Percentiles rank a stretch among this genome's conserved stretches.
Evolutionary conservation across 2,329 filamentous ascomycete species (phyloP).

Genomic region (Xylaria sp.): DNA sequence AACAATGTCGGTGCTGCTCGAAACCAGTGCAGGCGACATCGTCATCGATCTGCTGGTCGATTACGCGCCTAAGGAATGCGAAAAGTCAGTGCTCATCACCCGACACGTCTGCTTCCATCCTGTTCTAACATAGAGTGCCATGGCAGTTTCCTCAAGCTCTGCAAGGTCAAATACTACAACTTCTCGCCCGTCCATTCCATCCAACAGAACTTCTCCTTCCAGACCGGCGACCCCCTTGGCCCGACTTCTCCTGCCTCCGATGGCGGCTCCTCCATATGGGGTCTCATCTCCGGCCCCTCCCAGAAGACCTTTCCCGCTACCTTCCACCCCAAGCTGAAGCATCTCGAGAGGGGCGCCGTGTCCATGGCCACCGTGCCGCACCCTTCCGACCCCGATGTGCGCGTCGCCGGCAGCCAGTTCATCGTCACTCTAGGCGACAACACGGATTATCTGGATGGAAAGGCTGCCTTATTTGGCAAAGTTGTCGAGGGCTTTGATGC

Average conservation of each 20-base stretch:
- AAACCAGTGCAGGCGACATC: slow-evolving; percentile 91
- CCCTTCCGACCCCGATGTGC: slow-evolving; percentile 74
- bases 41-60: slow-evolving; percentile 91
- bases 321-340: slow-evolving; percentile 84
- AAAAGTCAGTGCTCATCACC: slow-evolving; percentile 72
- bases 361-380: slow-evolving; percentile 94
- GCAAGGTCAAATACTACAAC: slow-evolving; percentile 99
- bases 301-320: slow-evolving; percentile 82
- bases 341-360: slow-evolving; percentile 85
- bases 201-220: slow-evolving; percentile 94
- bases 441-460: slow-evolving; percentile 87
- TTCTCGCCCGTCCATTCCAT: slow-evolving; percentile 90
- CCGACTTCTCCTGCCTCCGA: slow-evolving; percentile 83
- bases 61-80: slow-evolving; percentile 86
- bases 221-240: slow-evolving; percentile 91
- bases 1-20: slow-evolving; percentile 86
- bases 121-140: slow-evolving; percentile 55
- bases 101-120: neutral
- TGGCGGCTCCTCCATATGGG: slow-evolving; percentile 94
- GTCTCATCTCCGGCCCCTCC: slow-evolving; percentile 68
- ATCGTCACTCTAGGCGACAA: slow-evolving; percentile 89
- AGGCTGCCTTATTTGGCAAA: slow-evolving; percentile 92
- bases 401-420: slow-evolving; percentile 88
- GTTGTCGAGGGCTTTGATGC: slow-evolving; percentile 96
- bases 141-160: slow-evolving; percentile 93